phyloP scores from a whole-genome alignment of 2,329 filamentous ascomycete species.

The Alternaria postmessia region DNA sequence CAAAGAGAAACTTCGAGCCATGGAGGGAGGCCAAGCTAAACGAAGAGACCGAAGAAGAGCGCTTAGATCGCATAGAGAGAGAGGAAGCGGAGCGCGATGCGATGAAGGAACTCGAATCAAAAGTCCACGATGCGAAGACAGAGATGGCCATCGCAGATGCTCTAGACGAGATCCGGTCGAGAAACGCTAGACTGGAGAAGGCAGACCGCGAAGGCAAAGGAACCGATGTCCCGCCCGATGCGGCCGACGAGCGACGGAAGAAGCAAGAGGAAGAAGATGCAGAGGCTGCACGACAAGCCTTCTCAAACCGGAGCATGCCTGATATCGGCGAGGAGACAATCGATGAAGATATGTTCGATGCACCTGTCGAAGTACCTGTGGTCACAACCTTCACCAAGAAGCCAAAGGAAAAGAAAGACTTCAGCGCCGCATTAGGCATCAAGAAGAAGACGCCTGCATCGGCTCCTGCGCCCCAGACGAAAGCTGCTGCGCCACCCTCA shows the following conservation, averaged over 20 bases:
- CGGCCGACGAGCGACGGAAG: slow-evolving; percentile 65
- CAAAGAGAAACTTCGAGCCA: slow-evolving; percentile 90
- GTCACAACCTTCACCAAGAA: slow-evolving; percentile 74
- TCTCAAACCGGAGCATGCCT: slow-evolving; percentile 58
- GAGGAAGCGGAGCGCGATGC: slow-evolving; percentile 85
- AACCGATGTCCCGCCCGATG: slow-evolving; percentile 63
- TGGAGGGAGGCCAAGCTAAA: slow-evolving; percentile 75
- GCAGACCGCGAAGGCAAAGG: slow-evolving; percentile 70
- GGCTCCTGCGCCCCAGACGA: slow-evolving; percentile 14
- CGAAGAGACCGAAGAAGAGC: slow-evolving; percentile 86
- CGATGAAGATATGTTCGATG: slow-evolving; percentile 54
- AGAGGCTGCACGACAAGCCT: slow-evolving; percentile 80
- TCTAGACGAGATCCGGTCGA: slow-evolving; percentile 88
- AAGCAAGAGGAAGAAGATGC: slow-evolving; percentile 81
- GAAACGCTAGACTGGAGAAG: slow-evolving; percentile 87
- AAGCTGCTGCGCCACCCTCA: slow-evolving; percentile 24
- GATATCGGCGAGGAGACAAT: slow-evolving; percentile 63
- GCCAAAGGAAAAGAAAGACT: slow-evolving; percentile 88
- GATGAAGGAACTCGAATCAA: slow-evolving; percentile 94
- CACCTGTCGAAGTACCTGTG: slow-evolving; percentile 36
- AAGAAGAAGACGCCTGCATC: slow-evolving; percentile 60
- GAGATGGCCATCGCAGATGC: slow-evolving; percentile 98
- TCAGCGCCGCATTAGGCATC: slow-evolving; percentile 77
- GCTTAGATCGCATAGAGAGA: slow-evolving; percentile 81
- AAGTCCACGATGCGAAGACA: slow-evolving; percentile 88